Evolutionary conservation across 83 land plant species (phyloP), one percentile per base, ranked within the genome.

Genomic region (Picea abies): DNA sequence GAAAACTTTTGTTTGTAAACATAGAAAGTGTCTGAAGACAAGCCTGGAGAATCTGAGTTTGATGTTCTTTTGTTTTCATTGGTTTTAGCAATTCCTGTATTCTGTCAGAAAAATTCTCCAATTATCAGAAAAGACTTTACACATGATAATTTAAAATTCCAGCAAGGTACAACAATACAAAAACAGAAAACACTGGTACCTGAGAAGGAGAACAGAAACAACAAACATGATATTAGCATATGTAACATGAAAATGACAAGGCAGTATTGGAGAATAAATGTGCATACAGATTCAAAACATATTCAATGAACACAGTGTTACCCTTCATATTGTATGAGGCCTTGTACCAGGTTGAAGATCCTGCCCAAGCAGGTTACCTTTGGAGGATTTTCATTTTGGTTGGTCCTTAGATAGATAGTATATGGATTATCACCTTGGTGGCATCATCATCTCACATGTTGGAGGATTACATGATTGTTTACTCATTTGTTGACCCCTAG

Each of bases 21-120:
- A 39, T 72, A 49, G 76, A 72, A n/a, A 72, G 76, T 8, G 76
- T 72, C 25, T 41, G 76, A 72, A 72, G 56, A 41, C 76, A 72
- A 22, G 56, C 49, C 56, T 72, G 56, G 76, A 72, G 76, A 41
- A 41, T 39, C 52, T 49, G n/a, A 72, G 14, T 11, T 19, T 72
- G 17, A 5, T 19, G 12, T 72, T 41, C 56, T 20, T 37, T 72
- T 20, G 23, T 2, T 72, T 72, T 79, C 32, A 52, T 52, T 52
- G 12, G 56, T 52, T 72, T 11, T 5, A 41, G 8, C 8, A 41
- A 72, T 8, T 72, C 76, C n/a, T 41, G 52, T 20, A 72, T 39
- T 49, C 56, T 72, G 76, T 67, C 52, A 72, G 9, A 71, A 72
- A 17, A 20, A 72, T 41, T 20, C 20, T 41, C 41, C 23, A 41